Base-by-base conservation (phyloP, 2,329 filamentous ascomycete genomes). In the Fusarium nelsonii region DNA sequence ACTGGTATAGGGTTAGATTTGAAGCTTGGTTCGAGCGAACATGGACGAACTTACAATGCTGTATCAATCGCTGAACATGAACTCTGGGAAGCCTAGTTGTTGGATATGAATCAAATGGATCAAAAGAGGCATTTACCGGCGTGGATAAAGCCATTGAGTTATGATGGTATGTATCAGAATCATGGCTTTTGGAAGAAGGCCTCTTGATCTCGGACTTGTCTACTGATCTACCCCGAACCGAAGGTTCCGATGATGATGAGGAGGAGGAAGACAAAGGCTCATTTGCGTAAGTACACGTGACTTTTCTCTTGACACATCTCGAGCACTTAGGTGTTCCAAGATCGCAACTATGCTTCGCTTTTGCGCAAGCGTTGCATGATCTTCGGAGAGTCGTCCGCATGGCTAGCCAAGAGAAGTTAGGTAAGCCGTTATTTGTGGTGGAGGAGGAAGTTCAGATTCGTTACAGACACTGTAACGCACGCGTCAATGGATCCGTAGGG, bases 41-140 rank as follows among this genome's bases (percentile, higher is more conserved):
- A 36, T 61, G 44, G 34, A 8, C 43, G 26, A 49, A 23, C 79
- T 63, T 80, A 88, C 86, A 88, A 69, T 80, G 80, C 66, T 87
- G 81, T 28, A 88, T 87, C n/a, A 88, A 80, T 33, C 83, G 81
- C 65, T 88, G 84, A 36, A 87, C 84, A 28, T 82, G 83, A 16
- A 76, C 74, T 23, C 84, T 80, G 7, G 84, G 81, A 30, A 88
- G 81, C 59, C 84, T 82, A 1, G 84, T 87, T 23, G 75, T 76
- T 7, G 86, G 86, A 69, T 87, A 87, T 4, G 85, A 84, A 51
- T 88, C 84, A 63, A 88, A 88, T 0, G 86, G 85, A 65, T 88
- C 86, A 36, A 87, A 73, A 10, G 79, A 80, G 3, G 75, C 77
- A 48, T 75, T 71, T 74, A 78, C 65, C 41, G 67, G 37, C 61